These are phyloP conservation scores for Magnaporthiopsis incrustans DNA, from an alignment of 2,329 filamentous ascomycete species.

Conservation along the genomic window DNA sequence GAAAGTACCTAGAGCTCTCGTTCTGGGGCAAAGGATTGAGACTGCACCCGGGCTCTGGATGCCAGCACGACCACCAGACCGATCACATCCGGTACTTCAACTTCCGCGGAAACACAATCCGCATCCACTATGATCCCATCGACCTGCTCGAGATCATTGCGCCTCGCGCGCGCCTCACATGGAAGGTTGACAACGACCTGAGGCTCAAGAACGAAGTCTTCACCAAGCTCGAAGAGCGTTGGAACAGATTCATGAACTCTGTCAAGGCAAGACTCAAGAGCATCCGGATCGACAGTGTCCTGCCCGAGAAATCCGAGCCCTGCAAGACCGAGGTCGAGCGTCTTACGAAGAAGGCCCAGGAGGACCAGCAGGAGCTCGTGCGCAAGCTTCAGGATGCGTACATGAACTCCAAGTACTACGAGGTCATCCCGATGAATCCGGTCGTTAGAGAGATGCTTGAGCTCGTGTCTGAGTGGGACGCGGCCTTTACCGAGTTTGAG, in stretches of 20 bases:
- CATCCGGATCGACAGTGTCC: slow-evolving; percentile 85
- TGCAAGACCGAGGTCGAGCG: slow-evolving; percentile 77
- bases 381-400: slow-evolving; percentile 82
- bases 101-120: slow-evolving; percentile 73
- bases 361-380: slow-evolving; percentile 69
- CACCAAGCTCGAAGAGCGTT: slow-evolving; percentile 68
- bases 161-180: slow-evolving; percentile 80
- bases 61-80: slow-evolving; percentile 84
- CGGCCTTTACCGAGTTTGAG: slow-evolving; percentile 83
- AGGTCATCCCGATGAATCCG: slow-evolving; percentile 87
- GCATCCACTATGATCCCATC: slow-evolving; percentile 88
- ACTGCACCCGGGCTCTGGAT: slow-evolving; percentile 60
- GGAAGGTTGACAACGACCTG: slow-evolving; percentile 95
- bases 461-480: slow-evolving; percentile 89
- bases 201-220: slow-evolving; percentile 90
- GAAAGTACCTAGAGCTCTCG: slow-evolving; percentile 93
- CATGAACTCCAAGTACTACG: slow-evolving; percentile 90
- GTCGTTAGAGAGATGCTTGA: slow-evolving; percentile 87
- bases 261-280: slow-evolving; percentile 76
- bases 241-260: slow-evolving; percentile 80
- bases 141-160: slow-evolving; percentile 92
- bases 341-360: slow-evolving; percentile 69
- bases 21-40: slow-evolving; percentile 88
- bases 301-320: slow-evolving; percentile 75
- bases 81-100: slow-evolving; percentile 93